phyloP scores from a whole-genome alignment of 345 rosid genomes.

The Melaleuca alternifolia region DNA sequence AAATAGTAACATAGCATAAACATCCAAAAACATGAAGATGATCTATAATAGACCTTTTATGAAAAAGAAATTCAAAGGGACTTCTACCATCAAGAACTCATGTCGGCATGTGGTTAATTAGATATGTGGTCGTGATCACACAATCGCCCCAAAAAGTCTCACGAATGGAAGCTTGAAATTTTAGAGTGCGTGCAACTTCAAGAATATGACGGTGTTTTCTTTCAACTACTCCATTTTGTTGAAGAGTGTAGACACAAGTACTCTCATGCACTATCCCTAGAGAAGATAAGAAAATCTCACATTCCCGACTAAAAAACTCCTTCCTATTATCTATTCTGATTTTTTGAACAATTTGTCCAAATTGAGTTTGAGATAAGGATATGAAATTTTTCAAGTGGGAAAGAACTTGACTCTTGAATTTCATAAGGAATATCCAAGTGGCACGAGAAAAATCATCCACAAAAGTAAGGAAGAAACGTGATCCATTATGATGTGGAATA shows the following conservation, averaged over 20 bases:
- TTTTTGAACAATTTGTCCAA: not conserved
- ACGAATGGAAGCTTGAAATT: not conserved
- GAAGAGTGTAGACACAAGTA: not conserved
- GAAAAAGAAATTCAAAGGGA: not conserved
- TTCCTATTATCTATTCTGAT: not conserved
- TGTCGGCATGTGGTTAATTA: not conserved
- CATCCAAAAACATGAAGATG: not conserved
- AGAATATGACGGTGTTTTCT: conserved; percentile 1
- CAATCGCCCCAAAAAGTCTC: not conserved
- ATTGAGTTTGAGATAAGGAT: not conserved
- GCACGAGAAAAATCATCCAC: not conserved
- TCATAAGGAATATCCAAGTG: not conserved
- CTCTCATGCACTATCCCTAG: not conserved
- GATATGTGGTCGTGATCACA: not conserved
- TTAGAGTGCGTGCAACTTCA: not conserved
- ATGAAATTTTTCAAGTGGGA: not conserved
- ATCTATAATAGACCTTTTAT: too few species aligned
- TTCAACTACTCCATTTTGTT: not conserved
- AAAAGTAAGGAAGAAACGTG: not conserved
- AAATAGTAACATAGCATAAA: not conserved
- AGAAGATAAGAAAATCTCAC: not conserved
- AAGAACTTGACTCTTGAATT: not conserved
- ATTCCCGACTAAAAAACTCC: not conserved
- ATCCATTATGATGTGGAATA: not conserved
- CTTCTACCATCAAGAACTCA: not conserved